Base-by-base conservation (phyloP, 2,329 filamentous ascomycete genomes). In the Endocalyx cinctus region DNA sequence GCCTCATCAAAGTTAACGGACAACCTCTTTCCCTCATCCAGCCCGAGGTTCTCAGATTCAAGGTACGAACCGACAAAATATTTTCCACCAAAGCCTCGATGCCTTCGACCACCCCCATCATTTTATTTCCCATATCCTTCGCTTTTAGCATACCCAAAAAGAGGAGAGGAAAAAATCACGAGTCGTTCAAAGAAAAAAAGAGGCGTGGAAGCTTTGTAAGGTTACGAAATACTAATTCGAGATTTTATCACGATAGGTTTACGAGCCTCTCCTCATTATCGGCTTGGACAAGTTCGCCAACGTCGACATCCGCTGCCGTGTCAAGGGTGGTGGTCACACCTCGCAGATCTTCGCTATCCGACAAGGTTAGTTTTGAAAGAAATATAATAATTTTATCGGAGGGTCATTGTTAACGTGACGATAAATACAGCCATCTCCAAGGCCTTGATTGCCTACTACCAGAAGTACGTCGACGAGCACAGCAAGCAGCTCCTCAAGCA, bases 401-500 rank as follows among this genome's bases (percentile, higher is more conserved):
- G n/a, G n/a, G n/a, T n/a, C n/a, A n/a, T n/a, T n/a, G n/a, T n/a
- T n/a, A n/a, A n/a, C n/a, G n/a, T n/a, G n/a, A 15, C 14, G 27
- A 17, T 17, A 20, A 12, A 27, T 23, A n/a, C 28, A 37, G 22
- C 28, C 6, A 25, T 23, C 20, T 23, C 20, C 20, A 23, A 97
- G 82, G 84, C 84, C 60, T 87, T 94, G 66, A 83, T 94, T 63
- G 84, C 88, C 70, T 96, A 96, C 84, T 97, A 96, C 85, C 90
- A 96, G 77, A 96, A 98, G 81, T 98, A 83, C 76, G 87, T 97
- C 72, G 92, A 98, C 66, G 92, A 98, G 85, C 89, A 97, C 85
- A 87, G 85, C 77, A 98, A 98, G 86, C 96, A 97, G 82, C 79
- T 88, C 73, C 81, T 98, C 64, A 98, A 97, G 87, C 84, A 90